These are phyloP conservation scores for Solanum etuberosum DNA, from an alignment of 257 asterid genomes.

Conservation along the genomic window DNA sequence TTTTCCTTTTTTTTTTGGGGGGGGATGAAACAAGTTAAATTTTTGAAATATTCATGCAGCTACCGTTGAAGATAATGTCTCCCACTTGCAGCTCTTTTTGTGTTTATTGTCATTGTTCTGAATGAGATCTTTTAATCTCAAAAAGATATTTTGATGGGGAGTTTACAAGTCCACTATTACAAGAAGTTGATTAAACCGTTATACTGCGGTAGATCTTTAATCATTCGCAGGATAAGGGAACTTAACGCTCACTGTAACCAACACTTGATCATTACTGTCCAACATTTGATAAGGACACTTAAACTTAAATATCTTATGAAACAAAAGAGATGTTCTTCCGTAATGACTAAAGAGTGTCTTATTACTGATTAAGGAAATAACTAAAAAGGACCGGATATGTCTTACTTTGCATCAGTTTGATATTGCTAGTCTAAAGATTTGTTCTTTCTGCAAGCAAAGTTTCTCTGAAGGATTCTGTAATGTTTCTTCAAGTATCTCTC, in stretches of 20 bases:
- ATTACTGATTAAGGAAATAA: not conserved
- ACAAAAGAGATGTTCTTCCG: not conserved
- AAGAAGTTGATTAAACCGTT: not conserved
- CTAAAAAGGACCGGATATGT: not conserved
- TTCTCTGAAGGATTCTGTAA: not conserved
- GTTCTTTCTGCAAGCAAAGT: not conserved
- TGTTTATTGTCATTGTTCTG: not conserved
- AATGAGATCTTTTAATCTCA: not conserved
- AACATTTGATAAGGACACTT: not conserved
- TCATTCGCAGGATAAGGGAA: not conserved
- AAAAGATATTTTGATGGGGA: not conserved
- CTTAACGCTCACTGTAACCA: not conserved
- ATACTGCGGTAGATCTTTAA: not conserved
- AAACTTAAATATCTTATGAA: not conserved
- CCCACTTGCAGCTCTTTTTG: not conserved
- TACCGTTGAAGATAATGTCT: not conserved
- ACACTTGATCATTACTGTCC: not conserved
- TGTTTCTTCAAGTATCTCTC: not conserved
- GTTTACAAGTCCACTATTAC: not conserved
- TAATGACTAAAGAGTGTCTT: too few species aligned
- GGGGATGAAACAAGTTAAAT: not conserved
- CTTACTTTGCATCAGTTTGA: not conserved
- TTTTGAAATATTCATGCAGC: not conserved
- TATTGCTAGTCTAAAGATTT: not conserved
- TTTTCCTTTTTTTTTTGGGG: not conserved